Evolutionary conservation across 352 stramenopile genomes (phyloP), one percentile per base, ranked within the genome.

Genomic region (Pythium rishiriense): DNA sequence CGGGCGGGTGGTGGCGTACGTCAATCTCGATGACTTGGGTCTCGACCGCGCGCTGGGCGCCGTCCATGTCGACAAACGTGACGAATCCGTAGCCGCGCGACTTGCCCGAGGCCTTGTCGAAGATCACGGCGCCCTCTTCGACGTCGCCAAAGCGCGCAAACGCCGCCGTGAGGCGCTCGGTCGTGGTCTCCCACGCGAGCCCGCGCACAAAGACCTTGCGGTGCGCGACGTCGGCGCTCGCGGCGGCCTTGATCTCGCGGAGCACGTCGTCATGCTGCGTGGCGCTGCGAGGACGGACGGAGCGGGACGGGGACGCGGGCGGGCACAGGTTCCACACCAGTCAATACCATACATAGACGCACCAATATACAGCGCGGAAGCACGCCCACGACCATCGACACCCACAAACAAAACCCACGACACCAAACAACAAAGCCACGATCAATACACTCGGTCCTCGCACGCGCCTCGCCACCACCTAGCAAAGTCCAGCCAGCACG

Each of bases 141-240:
- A 93, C 68, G 12, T 82, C 57, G 15, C 84, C 84, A 56, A 91
- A 93, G 26, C 43, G 43, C 42, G 62, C 56, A 58, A 91, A 90
- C 19, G 72, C 66, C 26, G 71, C 48, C 49, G 76, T 81, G 45
- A 93, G 65, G 25, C 60, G 45, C 43, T 88, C 76, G 33, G 63
- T 74, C 58, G 70, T 79, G 28, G 76, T 88, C 63, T 88, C 70
- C 74, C 74, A 83, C 35, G 84, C 70, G 45, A 93, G 73, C 14
- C 78, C 79, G 48, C 74, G 74, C 65, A 93, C 77, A 66, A 89
- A 87, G 39, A 93, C 75, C 62, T 90, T 90, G 65, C 85, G 75
- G 54, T 89, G 77, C 42, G 67, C 64, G n/a, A 90, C 52, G 68
- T 84, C 75, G 26, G 69, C 70, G 52, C 73, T 86, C 21, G 71